Conservation (phyloP, 352 stramenopile genomes). For the Pythium biforme region DNA sequence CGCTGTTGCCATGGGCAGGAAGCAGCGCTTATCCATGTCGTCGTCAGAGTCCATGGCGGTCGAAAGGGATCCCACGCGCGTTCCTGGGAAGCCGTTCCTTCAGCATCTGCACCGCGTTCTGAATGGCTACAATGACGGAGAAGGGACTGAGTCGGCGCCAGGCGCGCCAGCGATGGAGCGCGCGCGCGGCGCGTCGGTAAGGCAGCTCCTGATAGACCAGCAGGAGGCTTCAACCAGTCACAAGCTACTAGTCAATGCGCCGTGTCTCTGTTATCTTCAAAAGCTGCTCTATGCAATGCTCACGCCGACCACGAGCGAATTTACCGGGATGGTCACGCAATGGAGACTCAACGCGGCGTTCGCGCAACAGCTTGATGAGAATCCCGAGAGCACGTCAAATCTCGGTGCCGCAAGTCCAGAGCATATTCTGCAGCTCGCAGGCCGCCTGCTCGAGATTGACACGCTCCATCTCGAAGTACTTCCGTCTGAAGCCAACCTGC, state of each 20-base stretch:
- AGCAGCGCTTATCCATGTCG: conserved; percentile 1
- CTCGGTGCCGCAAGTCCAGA: conserved; percentile 14
- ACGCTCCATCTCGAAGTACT: conserved; percentile 5
- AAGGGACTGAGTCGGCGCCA: background rate
- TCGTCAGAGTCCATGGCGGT: background rate
- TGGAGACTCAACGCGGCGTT: conserved; percentile 16
- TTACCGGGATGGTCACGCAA: conserved; percentile 11
- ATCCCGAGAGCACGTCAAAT: background rate
- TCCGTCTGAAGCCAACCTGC: background rate
- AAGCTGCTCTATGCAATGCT: conserved; percentile 19
- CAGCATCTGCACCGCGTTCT: conserved; percentile 13
- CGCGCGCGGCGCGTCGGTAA: background rate
- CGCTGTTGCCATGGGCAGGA: background rate
- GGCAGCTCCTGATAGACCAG: background rate
- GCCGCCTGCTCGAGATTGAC: conserved; percentile 12
- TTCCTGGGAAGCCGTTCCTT: conserved; percentile 20
- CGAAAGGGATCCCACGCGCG: conserved; percentile 4
- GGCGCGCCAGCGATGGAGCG: too few species aligned
- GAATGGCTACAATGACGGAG: background rate
- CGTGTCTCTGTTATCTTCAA: conserved; percentile 20
- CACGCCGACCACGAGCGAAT: background rate
- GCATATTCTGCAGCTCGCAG: conserved; percentile 15
- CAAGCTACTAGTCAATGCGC: conserved; percentile 3
- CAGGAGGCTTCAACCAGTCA: background rate
- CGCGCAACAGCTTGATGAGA: background rate